Evolutionary conservation across 2,329 filamentous ascomycete species (phyloP).

Genomic region (Penicillium sp.): DNA sequence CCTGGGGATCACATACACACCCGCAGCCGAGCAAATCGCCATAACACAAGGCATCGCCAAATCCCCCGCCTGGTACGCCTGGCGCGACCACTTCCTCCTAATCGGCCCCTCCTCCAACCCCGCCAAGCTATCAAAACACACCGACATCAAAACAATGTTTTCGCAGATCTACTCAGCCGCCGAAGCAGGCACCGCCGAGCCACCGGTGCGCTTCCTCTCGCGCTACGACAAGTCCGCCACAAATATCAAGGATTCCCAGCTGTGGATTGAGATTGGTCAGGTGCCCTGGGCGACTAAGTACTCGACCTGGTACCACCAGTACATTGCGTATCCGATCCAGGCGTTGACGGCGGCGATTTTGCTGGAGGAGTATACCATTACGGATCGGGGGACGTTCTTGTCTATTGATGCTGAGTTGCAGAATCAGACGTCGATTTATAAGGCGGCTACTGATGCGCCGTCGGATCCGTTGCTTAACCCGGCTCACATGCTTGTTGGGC

Average conservation of each 20-base stretch:
- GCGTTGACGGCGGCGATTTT: slow-evolving; percentile 45
- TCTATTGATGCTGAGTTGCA: slow-evolving; percentile 38
- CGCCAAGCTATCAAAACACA: slow-evolving; percentile 31
- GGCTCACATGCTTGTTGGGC: slow-evolving; percentile 44
- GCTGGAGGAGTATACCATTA: slow-evolving; percentile 50
- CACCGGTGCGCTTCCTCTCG: slow-evolving; percentile 44
- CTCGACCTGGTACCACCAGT: slow-evolving; percentile 52
- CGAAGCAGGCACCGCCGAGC: slow-evolving; percentile 27
- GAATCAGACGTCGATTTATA: slow-evolving; percentile 35
- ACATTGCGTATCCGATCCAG: slow-evolving; percentile 47
- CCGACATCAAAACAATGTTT: slow-evolving; percentile 38
- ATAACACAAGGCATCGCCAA: slow-evolving; percentile 41
- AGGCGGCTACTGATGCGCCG: slow-evolving; percentile 35
- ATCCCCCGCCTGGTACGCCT: slow-evolving; percentile 43
- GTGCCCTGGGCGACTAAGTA: slow-evolving; percentile 48
- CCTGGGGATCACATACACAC: slow-evolving; percentile 49
- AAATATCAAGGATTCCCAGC: slow-evolving; percentile 49
- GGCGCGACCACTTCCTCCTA: slow-evolving; percentile 50
- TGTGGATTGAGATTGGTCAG: slow-evolving; percentile 49
- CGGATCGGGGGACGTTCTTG: slow-evolving; percentile 48
- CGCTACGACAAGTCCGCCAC: slow-evolving; percentile 53
- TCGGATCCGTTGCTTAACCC: slow-evolving; percentile 46
- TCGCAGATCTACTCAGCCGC: slow-evolving; percentile 37
- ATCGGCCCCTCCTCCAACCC: slow-evolving; percentile 41
- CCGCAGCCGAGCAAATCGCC: slow-evolving; percentile 46